Evolutionary conservation across 805 yeast genomes (phyloP), one percentile per base, ranked within the genome.

Genomic region (Tetrapisispora taiwanensis): DNA sequence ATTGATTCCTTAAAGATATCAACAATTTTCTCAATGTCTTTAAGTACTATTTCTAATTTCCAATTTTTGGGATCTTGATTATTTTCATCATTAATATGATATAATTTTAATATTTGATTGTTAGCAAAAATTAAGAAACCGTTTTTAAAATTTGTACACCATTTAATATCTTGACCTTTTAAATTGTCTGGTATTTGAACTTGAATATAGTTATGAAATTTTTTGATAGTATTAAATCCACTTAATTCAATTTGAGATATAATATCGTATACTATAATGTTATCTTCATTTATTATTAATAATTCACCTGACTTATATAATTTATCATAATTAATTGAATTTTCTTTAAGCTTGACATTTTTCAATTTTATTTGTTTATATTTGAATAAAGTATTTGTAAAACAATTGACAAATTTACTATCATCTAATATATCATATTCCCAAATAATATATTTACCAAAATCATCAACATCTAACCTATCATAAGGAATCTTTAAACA

Each of bases 271-370:
- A 54, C 48, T 2, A 49, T 34, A 2, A 59, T 41, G 9, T 49
- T 48, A 8, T 39, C 41, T 10, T 43, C 48, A 14, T 56, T 47
- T 7, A 52, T 45, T 4, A 62, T 24, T 12, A 60, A 45, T 13
- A 63, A 37, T 43, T 63, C 68, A 0, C 56, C 65, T 2, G 66
- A 56, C 33, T 56, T 61, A 43, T 47, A 53, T 34, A 55, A 46
- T n/a, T 43, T 49, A 19, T 59, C 60, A 9, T 24, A 26, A 13
- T 26, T 15, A 3, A 27, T 5, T 13, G 30, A 20, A n/a, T 9
- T 28, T 7, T 38, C 42, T 3, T 43, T 46, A 10, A 46, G 44
- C 24, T 49, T 39, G 35, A 48, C 54, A 4, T 57, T 41, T 36
- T 54, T 60, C 37, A 56, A 32, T 30, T 47, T 51, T 8, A 43